Base-by-base conservation (phyloP, 345 rosid species). In the Dimocarpus longan region DNA sequence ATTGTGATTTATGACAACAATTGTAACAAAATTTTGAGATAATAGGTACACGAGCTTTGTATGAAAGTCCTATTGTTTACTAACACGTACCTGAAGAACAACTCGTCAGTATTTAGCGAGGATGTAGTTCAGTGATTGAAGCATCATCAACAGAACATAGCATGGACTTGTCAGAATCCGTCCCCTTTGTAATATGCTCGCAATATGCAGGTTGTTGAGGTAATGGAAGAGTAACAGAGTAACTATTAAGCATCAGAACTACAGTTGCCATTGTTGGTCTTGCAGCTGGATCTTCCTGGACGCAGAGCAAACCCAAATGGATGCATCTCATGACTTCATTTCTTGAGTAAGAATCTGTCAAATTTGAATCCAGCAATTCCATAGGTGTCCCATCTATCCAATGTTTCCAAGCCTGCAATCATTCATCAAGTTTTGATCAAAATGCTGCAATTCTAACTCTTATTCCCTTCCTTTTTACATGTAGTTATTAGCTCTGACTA, bases 171-270 rank as follows among this genome's bases (percentile, higher is more conserved):
- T 26, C 28, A 26, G 28, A 26, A 26, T 26, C 28, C 1, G 0
- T 26, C 28, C 28, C 28, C 28, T 0, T 26, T n/a, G n/a, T n/a
- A n/a, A n/a, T n/a, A n/a, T n/a, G n/a, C n/a, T n/a, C n/a, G 28
- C 1, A 26, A 26, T 0, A 80, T 1, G 82, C 86, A 0, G 91
- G 90, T 24, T 39, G 80, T n/a, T 76, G 71, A 32, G 93, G 91
- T 71, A 71, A 19, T 8, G 80, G 85, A 43, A 87, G 78, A 62
- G 85, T 74, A 24, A 88, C 80, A 21, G 89, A 60, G 13, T 60
- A 60, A 52, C 57, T 52, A 52, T 79, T 79, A 52, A 52, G 59
- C 59, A 13, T 52, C 4, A 52, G 59, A 52, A 52, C 59, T 16
- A 52, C 18, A 52, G 59, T 52, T 11, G 59, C 59, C 59, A 52